Percentiles rank a stretch among this genome's conserved stretches.
Conservation (phyloP, 139 green algal genomes). For the Chlamydomonas eustigma region DNA sequence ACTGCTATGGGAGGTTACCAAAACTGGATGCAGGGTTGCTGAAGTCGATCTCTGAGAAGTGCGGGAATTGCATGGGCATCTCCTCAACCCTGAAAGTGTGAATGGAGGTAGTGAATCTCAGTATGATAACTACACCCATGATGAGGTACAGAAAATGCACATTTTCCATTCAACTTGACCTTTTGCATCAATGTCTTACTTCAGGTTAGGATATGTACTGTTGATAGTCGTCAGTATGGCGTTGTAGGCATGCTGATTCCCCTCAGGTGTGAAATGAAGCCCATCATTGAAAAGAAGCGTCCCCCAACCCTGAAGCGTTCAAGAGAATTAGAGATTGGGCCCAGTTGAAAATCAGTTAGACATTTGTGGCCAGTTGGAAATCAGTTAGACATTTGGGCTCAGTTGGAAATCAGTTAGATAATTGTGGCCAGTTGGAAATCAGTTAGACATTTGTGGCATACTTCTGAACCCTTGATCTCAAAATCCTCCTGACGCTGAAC, state of each 20-base stretch:
- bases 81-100: no score
- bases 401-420: background rate
- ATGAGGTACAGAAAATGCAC: no score
- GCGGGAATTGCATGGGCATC: no score
- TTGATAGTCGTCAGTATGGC: conserved; percentile 43
- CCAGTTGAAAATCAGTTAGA: background rate
- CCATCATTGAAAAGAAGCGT: conserved; percentile 54
- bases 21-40: no score
- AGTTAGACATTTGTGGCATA: background rate
- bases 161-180: no score
- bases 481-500: background rate
- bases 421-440: background rate
- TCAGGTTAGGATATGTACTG: conserved; percentile 23
- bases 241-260: conserved; percentile 43
- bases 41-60: no score
- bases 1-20: no score
- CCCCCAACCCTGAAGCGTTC: conserved; percentile 31
- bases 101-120: no score
- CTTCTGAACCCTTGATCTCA: background rate
- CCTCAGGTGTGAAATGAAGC: conserved; percentile 63
- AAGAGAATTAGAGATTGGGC: no score
- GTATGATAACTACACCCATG: no score
- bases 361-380: background rate
- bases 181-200: no score
- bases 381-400: background rate